Conservation (phyloP, 2,329 filamentous ascomycete genomes). For the Colletotrichum zoysiae region DNA sequence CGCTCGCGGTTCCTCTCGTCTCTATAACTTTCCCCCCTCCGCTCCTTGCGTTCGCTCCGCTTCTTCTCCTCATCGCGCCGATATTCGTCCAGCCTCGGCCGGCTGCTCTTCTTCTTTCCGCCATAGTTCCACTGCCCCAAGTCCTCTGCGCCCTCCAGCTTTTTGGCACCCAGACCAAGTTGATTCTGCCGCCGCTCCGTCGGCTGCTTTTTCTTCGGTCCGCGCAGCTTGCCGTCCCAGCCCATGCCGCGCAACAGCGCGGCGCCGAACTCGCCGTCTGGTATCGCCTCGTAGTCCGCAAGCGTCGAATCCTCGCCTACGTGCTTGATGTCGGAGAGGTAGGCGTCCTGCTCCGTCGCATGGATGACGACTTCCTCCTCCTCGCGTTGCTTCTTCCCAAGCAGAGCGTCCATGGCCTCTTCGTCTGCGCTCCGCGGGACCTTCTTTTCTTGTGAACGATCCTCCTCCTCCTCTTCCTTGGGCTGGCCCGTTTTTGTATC, state of each 20-base stretch:
- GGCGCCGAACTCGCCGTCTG: conserved; percentile 94
- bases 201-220: conserved; percentile 68
- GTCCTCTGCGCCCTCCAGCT: conserved; percentile 78
- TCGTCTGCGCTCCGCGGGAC: conserved; percentile 50
- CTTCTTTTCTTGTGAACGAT: conserved; percentile 10
- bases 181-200: conserved; percentile 81
- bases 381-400: conserved; percentile 64
- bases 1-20: conserved; percentile 58
- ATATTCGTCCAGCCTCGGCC: conserved; percentile 65
- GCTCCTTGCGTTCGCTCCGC: conserved; percentile 53
- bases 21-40: conserved; percentile 50
- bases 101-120: conserved; percentile 59
- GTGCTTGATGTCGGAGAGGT: conserved; percentile 75
- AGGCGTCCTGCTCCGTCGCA: conserved; percentile 75
- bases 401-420: conserved; percentile 75
- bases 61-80: conserved; percentile 51
- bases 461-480: conserved; percentile 6
- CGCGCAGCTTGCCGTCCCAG: conserved; percentile 80
- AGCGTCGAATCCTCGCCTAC: conserved; percentile 83
- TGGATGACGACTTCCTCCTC: conserved; percentile 66
- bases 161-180: conserved; percentile 89
- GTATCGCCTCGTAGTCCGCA: conserved; percentile 88
- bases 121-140: conserved; percentile 85
- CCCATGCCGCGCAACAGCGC: conserved; percentile 94
- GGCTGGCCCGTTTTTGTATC: conserved; percentile 1